Evolutionary conservation across 805 yeast species (phyloP), one percentile per base, ranked within the genome.

Genomic region (Teunomyces barrocoloradensis): DNA sequence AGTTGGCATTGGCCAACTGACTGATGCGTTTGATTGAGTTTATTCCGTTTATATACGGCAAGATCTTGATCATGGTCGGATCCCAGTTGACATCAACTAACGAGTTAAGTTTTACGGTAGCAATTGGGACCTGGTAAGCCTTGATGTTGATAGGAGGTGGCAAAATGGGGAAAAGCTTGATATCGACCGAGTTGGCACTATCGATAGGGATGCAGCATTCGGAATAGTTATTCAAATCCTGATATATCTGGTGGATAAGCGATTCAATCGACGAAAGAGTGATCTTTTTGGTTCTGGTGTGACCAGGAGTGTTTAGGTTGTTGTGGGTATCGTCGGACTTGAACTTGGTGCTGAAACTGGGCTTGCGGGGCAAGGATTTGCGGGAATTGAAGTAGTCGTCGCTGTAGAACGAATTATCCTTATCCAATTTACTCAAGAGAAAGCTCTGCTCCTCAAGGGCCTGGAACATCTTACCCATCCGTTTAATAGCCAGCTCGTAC

Each of bases 161-260:
- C 30, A 86, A 71, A n/a, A 88, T 73, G 0, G 98, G 98, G 58
- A 94, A 88, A n/a, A 94, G 70, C 61, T 95, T 94, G 59, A 95
- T 89, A 65, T 94, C 96, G 23, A 94, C 86, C 2, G 94, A 84
- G 61, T 88, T 94, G 27, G 96, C 85, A 20, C 83, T 84, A 59
- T 92, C 97, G 29, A 94, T 81, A 0, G 97, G 97, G 27, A 94
- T 92, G 63, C 90, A 80, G 66, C 99, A 94, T 64, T 94, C 99
- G 0, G 96, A 89, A 67, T 91, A 95, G 61, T 88, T 89, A 67
- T 94, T 95, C 54, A 94, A 73, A 64, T 94, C 99, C 65, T 91
- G 97, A 60, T 77, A 91, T n/a, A 94, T 78, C 63, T 94, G 97
- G 63, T 89, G 89, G 18, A 94, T 80, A 45, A 92, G 71, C 55